These are phyloP conservation scores for Fraxinus greggii DNA, from an alignment of 305 asterid species.

Conservation along the genomic window DNA sequence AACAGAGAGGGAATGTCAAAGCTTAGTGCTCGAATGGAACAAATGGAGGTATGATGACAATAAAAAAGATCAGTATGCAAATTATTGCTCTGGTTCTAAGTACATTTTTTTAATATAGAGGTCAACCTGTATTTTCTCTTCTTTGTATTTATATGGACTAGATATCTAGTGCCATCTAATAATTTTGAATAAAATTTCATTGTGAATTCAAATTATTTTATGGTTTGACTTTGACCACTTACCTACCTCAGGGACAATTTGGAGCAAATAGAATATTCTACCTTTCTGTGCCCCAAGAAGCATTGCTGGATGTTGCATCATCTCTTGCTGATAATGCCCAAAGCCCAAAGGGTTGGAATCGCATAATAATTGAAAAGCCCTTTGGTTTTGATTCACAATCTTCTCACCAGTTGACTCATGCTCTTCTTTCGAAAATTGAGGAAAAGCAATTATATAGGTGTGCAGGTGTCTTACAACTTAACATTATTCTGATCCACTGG, in stretches of 20 bases:
- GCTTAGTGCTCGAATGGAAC: slow-evolving; percentile 43
- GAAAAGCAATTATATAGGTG: slow-evolving; percentile 54
- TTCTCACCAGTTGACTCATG: slow-evolving; percentile 41
- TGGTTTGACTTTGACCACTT: slow-evolving; percentile 25
- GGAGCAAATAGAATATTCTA: slow-evolving; percentile 52
- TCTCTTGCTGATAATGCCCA: slow-evolving; percentile 44
- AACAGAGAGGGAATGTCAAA: slow-evolving; percentile 50
- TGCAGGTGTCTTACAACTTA: neutral
- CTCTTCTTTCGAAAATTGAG: slow-evolving; percentile 37
- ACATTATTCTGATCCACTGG: neutral
- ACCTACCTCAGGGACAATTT: slow-evolving; percentile 33
- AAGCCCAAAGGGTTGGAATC: slow-evolving; percentile 52
- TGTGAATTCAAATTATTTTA: neutral
- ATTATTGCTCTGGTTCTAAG: neutral
- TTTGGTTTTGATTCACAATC: slow-evolving; percentile 43
- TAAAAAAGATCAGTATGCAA: neutral
- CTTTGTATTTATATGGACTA: neutral
- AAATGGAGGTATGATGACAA: slow-evolving; percentile 39
- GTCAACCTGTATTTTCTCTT: slow-evolving; percentile 3
- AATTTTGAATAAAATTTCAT: neutral
- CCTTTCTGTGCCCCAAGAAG: slow-evolving; percentile 53
- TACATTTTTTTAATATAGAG: neutral
- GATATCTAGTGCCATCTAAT: neutral
- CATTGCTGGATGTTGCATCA: slow-evolving; percentile 42
- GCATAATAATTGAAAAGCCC: slow-evolving; percentile 52